Base-by-base conservation (phyloP, 495 filamentous ascomycete species). In the Penicillium bovifimosum region DNA sequence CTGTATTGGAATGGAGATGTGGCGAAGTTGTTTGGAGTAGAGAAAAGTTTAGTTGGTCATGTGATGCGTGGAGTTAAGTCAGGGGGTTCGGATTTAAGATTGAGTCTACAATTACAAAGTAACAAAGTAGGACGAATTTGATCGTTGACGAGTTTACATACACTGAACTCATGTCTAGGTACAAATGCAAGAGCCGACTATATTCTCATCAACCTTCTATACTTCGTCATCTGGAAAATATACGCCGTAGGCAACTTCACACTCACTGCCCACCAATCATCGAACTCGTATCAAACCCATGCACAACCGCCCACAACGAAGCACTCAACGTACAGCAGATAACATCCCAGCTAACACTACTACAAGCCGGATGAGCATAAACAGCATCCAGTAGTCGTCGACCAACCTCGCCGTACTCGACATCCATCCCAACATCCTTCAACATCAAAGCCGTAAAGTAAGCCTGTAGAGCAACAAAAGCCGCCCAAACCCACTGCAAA, bases 31-130 rank as follows among this genome's bases (percentile, higher is more conserved):
- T 24, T 17, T 13, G 4, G 26, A n/a, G 8, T 9, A 48, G 13
- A 48, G n/a, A 65, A 67, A 66, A 57, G 60, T 66, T 68, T 63
- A 55, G 46, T 41, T 8, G 29, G 54, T 71, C 66, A 69, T 58
- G 66, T 71, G 67, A 72, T 43, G 49, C 26, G 17, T 33, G 46
- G 46, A 34, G 32, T 48, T 48, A 48, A 48, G 46, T 2, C 14
- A 48, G 34, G n/a, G 27, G 11, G 38, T 4, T 26, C 46, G 46
- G 46, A 39, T 16, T 48, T 48, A 48, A 38, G 34, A n/a, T n/a
- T n/a, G n/a, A 48, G 14, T 18, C 7, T 17, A 10, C 6, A n/a
- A n/a, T n/a, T n/a, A n/a, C n/a, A n/a, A n/a, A n/a, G n/a, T n/a
- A n/a, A n/a, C n/a, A n/a, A n/a, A n/a, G n/a, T n/a, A n/a, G n/a